Conservation (phyloP, 495 filamentous ascomycete genomes). For the Apodospora peruviana region DNA sequence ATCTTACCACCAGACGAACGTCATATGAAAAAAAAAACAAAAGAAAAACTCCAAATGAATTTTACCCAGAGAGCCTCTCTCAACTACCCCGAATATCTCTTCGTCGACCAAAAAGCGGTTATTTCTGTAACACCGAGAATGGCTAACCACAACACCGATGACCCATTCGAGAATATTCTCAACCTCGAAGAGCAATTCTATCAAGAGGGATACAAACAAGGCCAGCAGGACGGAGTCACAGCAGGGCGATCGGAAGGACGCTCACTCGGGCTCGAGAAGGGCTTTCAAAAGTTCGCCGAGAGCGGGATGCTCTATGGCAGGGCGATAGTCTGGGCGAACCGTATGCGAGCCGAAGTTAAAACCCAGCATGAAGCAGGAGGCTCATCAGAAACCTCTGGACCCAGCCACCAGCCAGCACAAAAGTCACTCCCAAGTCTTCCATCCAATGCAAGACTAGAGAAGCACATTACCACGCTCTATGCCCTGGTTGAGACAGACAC, state of each 20-base stretch:
- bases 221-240: conserved; percentile 67
- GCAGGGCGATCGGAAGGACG: conserved; percentile 84
- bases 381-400: conserved; percentile 14
- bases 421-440: conserved; percentile 32
- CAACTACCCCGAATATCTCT: no score
- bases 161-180: conserved; percentile 67
- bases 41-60: no score
- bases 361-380: neutral
- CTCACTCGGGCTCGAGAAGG: conserved; percentile 84
- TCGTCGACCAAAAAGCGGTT: no score
- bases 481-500: conserved; percentile 76
- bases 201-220: conserved; percentile 72
- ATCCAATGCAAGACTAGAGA: conserved; percentile 58
- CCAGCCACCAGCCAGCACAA: no score
- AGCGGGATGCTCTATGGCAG: conserved; percentile 78
- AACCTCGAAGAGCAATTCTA: conserved; percentile 82
- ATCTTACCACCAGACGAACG: no score
- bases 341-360: conserved; percentile 17
- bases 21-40: no score
- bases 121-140: no score
- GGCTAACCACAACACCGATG: no score
- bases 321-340: conserved; percentile 69
- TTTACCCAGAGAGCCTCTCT: no score
- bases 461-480: conserved; percentile 65
- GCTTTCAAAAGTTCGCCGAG: conserved; percentile 82